Conservation (phyloP, 1,284 basidiomycete species). For the Trichosporon ovoides region DNA sequence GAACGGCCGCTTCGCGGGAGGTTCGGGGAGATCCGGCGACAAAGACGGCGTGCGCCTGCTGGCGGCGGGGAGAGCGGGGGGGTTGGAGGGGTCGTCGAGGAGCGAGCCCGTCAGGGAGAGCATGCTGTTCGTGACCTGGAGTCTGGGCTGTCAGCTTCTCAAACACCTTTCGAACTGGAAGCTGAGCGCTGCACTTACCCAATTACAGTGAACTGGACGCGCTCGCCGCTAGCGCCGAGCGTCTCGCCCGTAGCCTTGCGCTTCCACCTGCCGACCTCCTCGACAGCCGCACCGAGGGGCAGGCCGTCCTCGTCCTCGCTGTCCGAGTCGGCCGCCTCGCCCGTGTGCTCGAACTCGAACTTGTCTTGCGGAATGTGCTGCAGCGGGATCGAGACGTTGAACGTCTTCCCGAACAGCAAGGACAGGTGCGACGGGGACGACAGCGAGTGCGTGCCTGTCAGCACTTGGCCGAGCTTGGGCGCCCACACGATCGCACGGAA, state of each 20-base stretch:
- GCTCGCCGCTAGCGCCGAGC: constrained; percentile 66
- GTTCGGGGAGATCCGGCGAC: constrained; percentile 56
- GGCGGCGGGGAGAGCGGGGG: constrained; percentile 51
- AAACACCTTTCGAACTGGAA: too few species aligned
- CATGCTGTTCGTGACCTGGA: constrained; percentile 93
- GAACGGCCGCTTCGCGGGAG: constrained; percentile 28
- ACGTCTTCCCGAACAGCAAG: constrained; percentile 84
- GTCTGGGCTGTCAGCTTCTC: constrained; percentile 51
- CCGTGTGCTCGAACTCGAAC: constrained; percentile 79
- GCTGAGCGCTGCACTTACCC: constrained; percentile 73
- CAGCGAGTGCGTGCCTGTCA: constrained; percentile 80
- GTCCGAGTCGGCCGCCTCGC: constrained; percentile 27
- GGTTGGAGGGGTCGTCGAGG: constrained; percentile 75
- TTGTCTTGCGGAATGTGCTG: constrained; percentile 77
- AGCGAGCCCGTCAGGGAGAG: constrained; percentile 87
- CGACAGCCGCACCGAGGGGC: constrained; percentile 22
- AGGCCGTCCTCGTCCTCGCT: constrained; percentile 36
- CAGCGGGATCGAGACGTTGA: constrained; percentile 93
- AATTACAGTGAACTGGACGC: constrained; percentile 80
- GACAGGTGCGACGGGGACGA: constrained; percentile 93
- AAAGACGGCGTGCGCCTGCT: constrained; percentile 50
- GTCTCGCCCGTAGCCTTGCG: constrained; percentile 63
- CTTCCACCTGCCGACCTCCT: constrained; percentile 68
- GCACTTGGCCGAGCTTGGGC: constrained; percentile 74
- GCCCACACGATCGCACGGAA: constrained; percentile 89